Percentiles rank a stretch among this genome's conserved stretches.
phyloP scores from a whole-genome alignment of 768 basidiomycete species.

The Pulveroboletus ravenelii region DNA sequence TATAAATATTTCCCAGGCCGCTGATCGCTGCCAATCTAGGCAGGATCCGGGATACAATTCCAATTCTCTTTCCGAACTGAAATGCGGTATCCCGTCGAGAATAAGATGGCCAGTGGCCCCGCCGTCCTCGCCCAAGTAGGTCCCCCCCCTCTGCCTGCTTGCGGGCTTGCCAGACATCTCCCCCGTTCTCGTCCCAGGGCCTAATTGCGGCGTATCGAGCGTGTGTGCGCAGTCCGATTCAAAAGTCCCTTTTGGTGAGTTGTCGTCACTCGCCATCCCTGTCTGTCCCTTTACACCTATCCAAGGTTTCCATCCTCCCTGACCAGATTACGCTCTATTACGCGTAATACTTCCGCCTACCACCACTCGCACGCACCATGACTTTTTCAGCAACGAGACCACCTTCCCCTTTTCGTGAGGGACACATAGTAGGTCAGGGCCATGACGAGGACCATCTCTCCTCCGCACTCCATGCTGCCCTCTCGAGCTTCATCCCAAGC shows the following conservation, averaged over 20 bases:
- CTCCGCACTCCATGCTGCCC: slow-evolving; percentile 37
- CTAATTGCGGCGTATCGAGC: too few species aligned
- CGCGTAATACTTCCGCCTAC: slow-evolving; percentile 7
- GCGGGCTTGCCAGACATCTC: too few species aligned
- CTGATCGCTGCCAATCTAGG: background rate
- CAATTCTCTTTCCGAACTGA: slow-evolving; percentile 8
- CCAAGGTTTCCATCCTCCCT: background rate
- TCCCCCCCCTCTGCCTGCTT: background rate
- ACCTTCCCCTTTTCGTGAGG: slow-evolving; percentile 27
- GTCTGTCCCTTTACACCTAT: background rate
- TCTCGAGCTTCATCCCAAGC: slow-evolving; percentile 26
- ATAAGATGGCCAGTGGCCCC: slow-evolving; percentile 5
- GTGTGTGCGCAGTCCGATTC: slow-evolving; percentile 1
- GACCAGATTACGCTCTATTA: slow-evolving; percentile 6
- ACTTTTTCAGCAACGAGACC: slow-evolving; percentile 33
- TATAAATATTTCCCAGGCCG: too few species aligned
- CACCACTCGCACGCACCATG: slow-evolving; percentile 24
- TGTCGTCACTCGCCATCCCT: background rate
- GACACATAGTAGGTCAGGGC: slow-evolving; percentile 19
- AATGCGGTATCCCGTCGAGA: slow-evolving; percentile 8
- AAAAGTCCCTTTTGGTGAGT: slow-evolving; percentile 7
- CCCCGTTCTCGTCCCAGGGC: too few species aligned
- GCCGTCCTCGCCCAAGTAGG: too few species aligned
- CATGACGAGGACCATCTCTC: slow-evolving; percentile 33
- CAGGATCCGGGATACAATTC: slow-evolving; percentile 13